A percentile compares a stretch with the other conserved stretches of the same genome.
Evolutionary conservation across 441 rosid species (phyloP).

Genomic region (Adansonia grandidieri): DNA sequence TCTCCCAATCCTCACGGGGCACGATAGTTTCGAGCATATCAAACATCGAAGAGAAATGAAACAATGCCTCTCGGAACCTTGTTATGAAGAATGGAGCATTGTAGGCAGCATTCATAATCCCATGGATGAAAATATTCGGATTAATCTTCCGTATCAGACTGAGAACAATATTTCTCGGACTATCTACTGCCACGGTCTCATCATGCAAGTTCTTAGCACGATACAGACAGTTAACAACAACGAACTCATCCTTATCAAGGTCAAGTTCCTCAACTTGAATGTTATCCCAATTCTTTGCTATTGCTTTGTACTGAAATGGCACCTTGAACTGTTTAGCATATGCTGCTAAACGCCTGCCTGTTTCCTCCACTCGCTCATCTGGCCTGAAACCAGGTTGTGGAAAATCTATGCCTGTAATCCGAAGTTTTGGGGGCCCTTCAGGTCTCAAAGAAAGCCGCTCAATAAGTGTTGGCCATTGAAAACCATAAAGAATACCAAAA

Average conservation of each 20-base stretch:
- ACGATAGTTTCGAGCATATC: slow-evolving; percentile 87
- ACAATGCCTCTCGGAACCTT: slow-evolving; percentile 78
- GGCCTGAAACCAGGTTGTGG: slow-evolving; percentile 77
- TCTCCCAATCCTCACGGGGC: slow-evolving; percentile 66
- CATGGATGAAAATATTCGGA: slow-evolving; percentile 74
- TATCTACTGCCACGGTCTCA: slow-evolving; percentile 64
- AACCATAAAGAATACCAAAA: slow-evolving; percentile 74
- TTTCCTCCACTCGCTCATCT: slow-evolving; percentile 65
- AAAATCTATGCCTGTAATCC: slow-evolving; percentile 71
- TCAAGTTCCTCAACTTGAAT: slow-evolving; percentile 60
- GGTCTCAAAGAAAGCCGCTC: slow-evolving; percentile 44
- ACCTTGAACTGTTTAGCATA: slow-evolving; percentile 64
- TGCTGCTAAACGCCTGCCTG: slow-evolving; percentile 62
- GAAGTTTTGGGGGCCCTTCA: slow-evolving; percentile 51
- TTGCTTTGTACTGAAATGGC: slow-evolving; percentile 63
- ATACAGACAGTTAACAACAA: slow-evolving; percentile 67
- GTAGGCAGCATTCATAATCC: slow-evolving; percentile 67
- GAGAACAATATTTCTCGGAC: slow-evolving; percentile 69
- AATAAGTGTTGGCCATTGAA: slow-evolving; percentile 70
- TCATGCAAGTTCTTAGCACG: slow-evolving; percentile 77
- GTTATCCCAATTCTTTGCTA: slow-evolving; percentile 73
- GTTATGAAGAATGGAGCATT: slow-evolving; percentile 91
- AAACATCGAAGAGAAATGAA: slow-evolving; percentile 87
- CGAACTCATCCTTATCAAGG: slow-evolving; percentile 57
- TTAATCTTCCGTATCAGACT: slow-evolving; percentile 62